Evolutionary conservation across 805 yeast genomes (phyloP), one percentile per base, ranked within the genome.

Genomic region (Wickerhamiella kurtzmanii): DNA sequence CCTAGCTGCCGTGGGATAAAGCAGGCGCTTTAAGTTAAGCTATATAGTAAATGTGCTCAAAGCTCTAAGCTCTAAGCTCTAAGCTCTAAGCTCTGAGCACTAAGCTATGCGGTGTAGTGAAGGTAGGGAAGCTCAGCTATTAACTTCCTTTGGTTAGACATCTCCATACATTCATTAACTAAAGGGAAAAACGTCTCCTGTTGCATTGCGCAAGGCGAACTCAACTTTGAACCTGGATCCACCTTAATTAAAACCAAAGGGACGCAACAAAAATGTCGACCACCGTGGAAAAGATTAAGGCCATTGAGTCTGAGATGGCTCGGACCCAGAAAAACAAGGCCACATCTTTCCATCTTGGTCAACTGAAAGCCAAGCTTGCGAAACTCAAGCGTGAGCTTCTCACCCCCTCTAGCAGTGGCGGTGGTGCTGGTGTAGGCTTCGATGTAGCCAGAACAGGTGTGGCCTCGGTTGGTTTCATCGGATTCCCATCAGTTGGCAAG

Each of bases 391-490:
- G 96, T 62, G 99, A 92, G 62, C 72, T 92, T 46, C 71, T 92
- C 52, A 76, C 83, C 2, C 82, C 81, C 44, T 68, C 80, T 0
- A 64, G 77, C 13, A 76, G 84, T 17, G 96, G 96, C 35, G 95
- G 96, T 49, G 94, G 92, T 48, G 84, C 76, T 18, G 96, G 97
- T 53, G 77, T 75, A 19, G 98, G 98, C 5, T 92, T 92, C 66
- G 99, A 92, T 69, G 97, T 92, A 41, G 95, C 95, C n/a, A 78
- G 96, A 64, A 89, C 96, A 0, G 99, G 99, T 67, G 96, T 85
- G 13, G 96, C 96, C 2, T 78, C 95, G 6, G 94, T 92, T 45
- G 99, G 98, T 8, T 92, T 88, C 62, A 95, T 92, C 40, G 99
- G 99, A 2, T 92, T 92, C 63, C 99, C 99, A 1, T 88, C 97